Evolutionary conservation across 306 rosid genomes (phyloP).

Genomic region (Pyrus bretschneideri): DNA sequence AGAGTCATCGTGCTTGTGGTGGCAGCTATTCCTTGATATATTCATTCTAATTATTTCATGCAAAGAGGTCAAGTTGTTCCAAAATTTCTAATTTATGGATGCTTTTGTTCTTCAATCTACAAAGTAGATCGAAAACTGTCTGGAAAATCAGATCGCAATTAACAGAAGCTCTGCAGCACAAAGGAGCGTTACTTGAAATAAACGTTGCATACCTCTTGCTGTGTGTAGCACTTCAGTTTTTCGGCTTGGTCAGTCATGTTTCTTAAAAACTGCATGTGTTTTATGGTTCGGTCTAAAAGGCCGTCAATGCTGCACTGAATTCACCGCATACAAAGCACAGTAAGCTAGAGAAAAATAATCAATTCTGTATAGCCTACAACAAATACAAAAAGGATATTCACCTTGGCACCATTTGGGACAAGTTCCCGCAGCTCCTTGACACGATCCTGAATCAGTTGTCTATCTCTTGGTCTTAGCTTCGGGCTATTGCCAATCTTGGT

Average conservation of each 20-base stretch:
- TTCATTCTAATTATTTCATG: too few species aligned
- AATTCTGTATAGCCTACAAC: neutral
- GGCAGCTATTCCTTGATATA: too few species aligned
- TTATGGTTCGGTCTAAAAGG: slow-evolving; percentile 71
- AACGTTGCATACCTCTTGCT: slow-evolving; percentile 37
- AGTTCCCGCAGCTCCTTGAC: slow-evolving; percentile 87
- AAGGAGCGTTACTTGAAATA: too few species aligned
- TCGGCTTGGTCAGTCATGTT: slow-evolving; percentile 59
- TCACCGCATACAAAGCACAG: neutral
- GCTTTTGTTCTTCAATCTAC: too few species aligned
- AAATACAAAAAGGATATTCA: slow-evolving; percentile 10
- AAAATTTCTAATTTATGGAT: too few species aligned
- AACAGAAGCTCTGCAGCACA: too few species aligned
- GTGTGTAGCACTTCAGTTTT: slow-evolving; percentile 39
- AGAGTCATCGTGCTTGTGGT: too few species aligned
- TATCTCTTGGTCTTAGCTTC: slow-evolving; percentile 77
- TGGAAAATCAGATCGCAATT: too few species aligned
- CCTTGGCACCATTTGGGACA: slow-evolving; percentile 79
- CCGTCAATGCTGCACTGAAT: slow-evolving; percentile 88
- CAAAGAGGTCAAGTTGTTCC: too few species aligned
- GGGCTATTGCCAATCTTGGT: slow-evolving; percentile 26
- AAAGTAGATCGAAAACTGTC: too few species aligned
- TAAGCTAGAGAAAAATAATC: slow-evolving; percentile 1
- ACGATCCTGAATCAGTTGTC: slow-evolving; percentile 89
- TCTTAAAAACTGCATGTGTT: slow-evolving; percentile 69